phyloP scores from a whole-genome alignment of 2,329 filamentous ascomycete genomes.

The Cercospora sp. region DNA sequence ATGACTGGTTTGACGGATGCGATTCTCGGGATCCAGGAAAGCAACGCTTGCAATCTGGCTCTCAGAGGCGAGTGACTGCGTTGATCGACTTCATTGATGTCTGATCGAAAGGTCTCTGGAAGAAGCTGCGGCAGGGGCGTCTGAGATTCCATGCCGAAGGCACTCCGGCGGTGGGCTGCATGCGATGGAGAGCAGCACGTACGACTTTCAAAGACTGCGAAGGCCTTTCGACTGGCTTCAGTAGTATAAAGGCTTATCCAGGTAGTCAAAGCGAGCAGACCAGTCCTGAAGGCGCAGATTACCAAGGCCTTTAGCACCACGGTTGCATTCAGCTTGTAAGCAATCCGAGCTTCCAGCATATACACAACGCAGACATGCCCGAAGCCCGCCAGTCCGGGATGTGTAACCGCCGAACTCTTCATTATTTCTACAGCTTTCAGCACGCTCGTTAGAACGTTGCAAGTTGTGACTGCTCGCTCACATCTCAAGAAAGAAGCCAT shows the following conservation, averaged over 20 bases:
- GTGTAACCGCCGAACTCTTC: not conserved
- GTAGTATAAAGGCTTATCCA: not conserved
- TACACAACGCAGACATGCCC: not conserved
- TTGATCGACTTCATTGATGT: not conserved
- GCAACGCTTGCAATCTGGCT: not conserved
- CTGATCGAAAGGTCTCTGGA: not conserved
- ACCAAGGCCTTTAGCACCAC: not conserved
- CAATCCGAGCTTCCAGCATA: not conserved
- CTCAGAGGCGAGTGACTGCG: not conserved
- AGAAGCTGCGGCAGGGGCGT: not conserved
- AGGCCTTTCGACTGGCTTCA: not conserved
- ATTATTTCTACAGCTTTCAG: not conserved
- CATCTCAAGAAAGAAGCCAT: not conserved
- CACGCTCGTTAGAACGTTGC: not conserved
- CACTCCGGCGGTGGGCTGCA: not conserved
- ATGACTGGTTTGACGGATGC: not conserved
- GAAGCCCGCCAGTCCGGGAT: not conserved
- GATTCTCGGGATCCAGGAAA: not conserved
- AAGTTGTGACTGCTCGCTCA: not conserved
- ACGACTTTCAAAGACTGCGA: no score
- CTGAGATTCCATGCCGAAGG: not conserved
- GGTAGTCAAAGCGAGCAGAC: no score
- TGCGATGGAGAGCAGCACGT: not conserved
- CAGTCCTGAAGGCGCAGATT: not conserved
- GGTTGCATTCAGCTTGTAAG: not conserved